A percentile compares a stretch with the other conserved stretches of the same genome.
Evolutionary conservation across 2,329 filamentous ascomycete species (phyloP).

Genomic region (Apiospora hydei): DNA sequence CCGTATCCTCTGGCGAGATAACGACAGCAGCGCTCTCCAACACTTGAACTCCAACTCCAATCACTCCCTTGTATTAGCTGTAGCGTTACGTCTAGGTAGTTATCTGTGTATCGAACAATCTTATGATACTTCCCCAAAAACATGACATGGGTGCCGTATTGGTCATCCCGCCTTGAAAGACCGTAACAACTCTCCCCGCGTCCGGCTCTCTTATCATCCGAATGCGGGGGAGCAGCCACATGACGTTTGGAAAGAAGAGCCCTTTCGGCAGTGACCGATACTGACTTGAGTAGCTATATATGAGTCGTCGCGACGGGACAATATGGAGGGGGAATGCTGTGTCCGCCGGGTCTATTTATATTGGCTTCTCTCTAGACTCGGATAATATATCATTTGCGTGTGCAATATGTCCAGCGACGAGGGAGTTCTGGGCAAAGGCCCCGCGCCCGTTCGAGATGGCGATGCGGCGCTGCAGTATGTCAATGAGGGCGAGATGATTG

Average conservation of each 20-base stretch:
- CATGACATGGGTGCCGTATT: background rate
- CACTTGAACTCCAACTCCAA: constrained; percentile 12
- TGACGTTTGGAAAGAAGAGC: background rate
- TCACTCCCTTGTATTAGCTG: background rate
- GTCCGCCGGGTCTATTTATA: too few species aligned
- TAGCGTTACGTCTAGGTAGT: background rate
- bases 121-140: background rate
- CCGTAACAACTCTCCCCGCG: background rate
- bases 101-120: background rate
- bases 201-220: constrained; percentile 3
- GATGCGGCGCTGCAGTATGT: constrained; percentile 17
- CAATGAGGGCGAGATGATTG: constrained; percentile 12
- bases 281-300: background rate
- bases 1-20: background rate
- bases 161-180: background rate
- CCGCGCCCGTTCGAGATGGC: background rate
- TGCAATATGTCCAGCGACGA: constrained; percentile 7
- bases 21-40: background rate
- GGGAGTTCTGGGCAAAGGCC: background rate
- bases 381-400: background rate
- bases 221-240: constrained; percentile 17
- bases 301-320: background rate
- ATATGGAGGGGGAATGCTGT: background rate
- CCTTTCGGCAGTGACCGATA: constrained; percentile 2
- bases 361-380: too few species aligned